Base-by-base conservation (phyloP, 2,329 filamentous ascomycete genomes). In the Colletotrichum lini region DNA sequence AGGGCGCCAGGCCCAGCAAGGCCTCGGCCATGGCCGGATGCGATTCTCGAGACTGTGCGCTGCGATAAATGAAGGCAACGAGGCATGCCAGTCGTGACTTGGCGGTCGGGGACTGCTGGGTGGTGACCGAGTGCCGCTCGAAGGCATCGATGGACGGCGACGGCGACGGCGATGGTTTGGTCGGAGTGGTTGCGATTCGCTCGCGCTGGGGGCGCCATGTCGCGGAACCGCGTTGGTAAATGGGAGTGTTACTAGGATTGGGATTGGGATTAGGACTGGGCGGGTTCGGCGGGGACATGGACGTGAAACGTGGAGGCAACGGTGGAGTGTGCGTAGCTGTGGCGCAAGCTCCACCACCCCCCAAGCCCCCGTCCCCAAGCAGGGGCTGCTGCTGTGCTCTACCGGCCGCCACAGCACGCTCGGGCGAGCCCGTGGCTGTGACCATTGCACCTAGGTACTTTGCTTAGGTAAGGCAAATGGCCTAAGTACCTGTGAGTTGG, bases 1-100 rank as follows among this genome's bases (percentile, higher is more conserved):
- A 54, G 4, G 67, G 61, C 47, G 56, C 58, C 40, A 74, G 65
- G 56, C 73, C 73, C 45, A 81, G 57, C 13, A 81, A 73, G 38
- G 74, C 77, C 23, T 81, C 79, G 76, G 73, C 73, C 73, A 74
- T 74, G 45, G 30, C 10, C 13, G 60, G 15, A 2, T 23, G 67
- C 9, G 21, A 18, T 3, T 18, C 9, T 18, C 30, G 21, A 2
- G 9, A 18, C 6, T 62, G 45, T 8, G 35, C 2, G 16, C 4
- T 6, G 12, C 23, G 50, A 16, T 12, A 13, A 10, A 72, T 73
- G 8, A 53, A 59, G 4, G 35, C 30, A 50, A 58, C 30, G 10
- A 74, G 63, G 3, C 49, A 38, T 2, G 57, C 52, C 1, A 74
- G 61, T 21, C 62, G 62, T n/a, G 30, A 23, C 10, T 57, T 56